phyloP scores from a whole-genome alignment of 2,329 filamentous ascomycete genomes.

The Rachicladosporium sp. region DNA sequence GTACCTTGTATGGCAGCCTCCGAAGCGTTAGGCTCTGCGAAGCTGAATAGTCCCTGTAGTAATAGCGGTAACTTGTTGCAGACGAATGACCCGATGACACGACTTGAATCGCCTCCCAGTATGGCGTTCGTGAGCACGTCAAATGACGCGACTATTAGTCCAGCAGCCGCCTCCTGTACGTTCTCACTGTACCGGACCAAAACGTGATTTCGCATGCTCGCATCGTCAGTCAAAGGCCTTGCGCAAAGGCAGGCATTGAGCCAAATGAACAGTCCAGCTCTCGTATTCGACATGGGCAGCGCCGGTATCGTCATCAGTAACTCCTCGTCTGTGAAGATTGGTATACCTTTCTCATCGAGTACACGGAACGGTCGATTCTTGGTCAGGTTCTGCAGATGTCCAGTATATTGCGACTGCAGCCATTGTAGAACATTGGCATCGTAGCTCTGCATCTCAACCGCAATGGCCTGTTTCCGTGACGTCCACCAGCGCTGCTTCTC shows the following conservation, averaged over 20 bases:
- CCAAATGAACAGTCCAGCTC: slow-evolving; percentile 75
- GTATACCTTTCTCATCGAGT: slow-evolving; percentile 52
- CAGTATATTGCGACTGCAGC: slow-evolving; percentile 19
- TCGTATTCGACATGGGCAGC: slow-evolving; percentile 58
- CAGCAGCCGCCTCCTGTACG: slow-evolving; percentile 62
- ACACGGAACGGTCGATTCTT: slow-evolving; percentile 48
- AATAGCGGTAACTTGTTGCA: slow-evolving; percentile 59
- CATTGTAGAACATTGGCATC: slow-evolving; percentile 22
- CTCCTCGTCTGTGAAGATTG: slow-evolving; percentile 48
- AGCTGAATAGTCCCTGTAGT: slow-evolving; percentile 44
- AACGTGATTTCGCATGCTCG: slow-evolving; percentile 63
- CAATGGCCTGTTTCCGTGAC: slow-evolving; percentile 13
- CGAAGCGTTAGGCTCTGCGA: slow-evolving; percentile 46
- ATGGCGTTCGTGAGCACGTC: slow-evolving; percentile 81
- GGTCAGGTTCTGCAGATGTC: slow-evolving; percentile 18
- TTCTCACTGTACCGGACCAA: slow-evolving; percentile 80
- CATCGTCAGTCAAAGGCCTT: slow-evolving; percentile 73
- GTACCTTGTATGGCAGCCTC: slow-evolving; percentile 56
- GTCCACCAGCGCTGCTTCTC: slow-evolving; percentile 21
- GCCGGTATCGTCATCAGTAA: slow-evolving; percentile 34
- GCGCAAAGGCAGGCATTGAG: slow-evolving; percentile 71
- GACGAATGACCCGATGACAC: slow-evolving; percentile 69
- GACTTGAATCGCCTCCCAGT: slow-evolving; percentile 50
- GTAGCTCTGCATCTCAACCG: slow-evolving; percentile 20
- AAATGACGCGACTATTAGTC: slow-evolving; percentile 79